Evolutionary conservation across 169 alveolate species (phyloP).

Genomic region (Plasmodium ovale): DNA sequence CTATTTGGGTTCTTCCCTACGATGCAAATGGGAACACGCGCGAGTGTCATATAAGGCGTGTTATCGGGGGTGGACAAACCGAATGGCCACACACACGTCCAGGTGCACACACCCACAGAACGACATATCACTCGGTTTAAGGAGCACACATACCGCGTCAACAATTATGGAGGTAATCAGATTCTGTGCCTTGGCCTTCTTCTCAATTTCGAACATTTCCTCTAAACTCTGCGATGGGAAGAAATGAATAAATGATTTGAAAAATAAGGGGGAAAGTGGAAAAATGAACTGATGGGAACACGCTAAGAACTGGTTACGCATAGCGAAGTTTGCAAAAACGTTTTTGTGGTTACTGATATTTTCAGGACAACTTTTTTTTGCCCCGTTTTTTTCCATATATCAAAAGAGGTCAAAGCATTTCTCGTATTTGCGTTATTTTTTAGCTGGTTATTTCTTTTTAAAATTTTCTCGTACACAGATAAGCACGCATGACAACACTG

Average conservation of each 20-base stretch:
- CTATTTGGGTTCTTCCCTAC: constrained; percentile 93
- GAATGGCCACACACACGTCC: background rate
- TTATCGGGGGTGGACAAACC: background rate
- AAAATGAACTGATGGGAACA: no score
- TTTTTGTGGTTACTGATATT: constrained; percentile 55
- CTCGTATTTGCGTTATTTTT: constrained; percentile 1
- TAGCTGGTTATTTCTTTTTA: constrained; percentile 49
- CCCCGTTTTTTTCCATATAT: constrained; percentile 80
- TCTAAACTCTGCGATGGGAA: constrained; percentile 78
- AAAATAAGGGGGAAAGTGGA: no score
- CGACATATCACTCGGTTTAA: background rate
- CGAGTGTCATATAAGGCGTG: no score
- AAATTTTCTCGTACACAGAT: constrained; percentile 62
- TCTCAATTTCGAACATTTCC: constrained; percentile 85
- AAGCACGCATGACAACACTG: constrained; percentile 94
- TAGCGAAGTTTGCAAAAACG: no score
- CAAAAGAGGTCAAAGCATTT: constrained; percentile 34
- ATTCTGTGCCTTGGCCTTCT: constrained; percentile 81
- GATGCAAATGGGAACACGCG: background rate
- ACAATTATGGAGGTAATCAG: constrained; percentile 85
- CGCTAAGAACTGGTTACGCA: no score
- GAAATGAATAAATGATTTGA: no score
- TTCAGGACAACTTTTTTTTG: constrained; percentile 88
- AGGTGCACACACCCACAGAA: background rate
- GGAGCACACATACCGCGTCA: constrained; percentile 86